These are phyloP conservation scores for Pichia sp. DNA, from an alignment of 1,139 yeast genomes.

Conservation along the genomic window DNA sequence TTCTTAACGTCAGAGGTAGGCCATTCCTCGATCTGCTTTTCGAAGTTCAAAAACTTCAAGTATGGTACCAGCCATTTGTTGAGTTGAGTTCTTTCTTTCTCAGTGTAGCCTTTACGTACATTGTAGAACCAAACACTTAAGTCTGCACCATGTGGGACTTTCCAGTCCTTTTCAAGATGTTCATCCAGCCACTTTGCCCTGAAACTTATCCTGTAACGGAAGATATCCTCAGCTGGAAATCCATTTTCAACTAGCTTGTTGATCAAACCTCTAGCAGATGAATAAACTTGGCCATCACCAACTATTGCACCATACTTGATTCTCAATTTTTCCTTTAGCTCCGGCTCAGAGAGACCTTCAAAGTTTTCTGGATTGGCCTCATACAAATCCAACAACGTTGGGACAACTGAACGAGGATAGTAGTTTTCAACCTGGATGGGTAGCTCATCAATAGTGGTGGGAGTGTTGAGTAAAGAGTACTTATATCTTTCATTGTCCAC, in stretches of 20 bases:
- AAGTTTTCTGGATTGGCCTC: slow-evolving; percentile 18
- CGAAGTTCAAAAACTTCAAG: slow-evolving; percentile 27
- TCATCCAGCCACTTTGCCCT: slow-evolving; percentile 33
- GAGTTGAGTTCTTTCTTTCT: slow-evolving; percentile 26
- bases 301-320: slow-evolving; percentile 35
- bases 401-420: slow-evolving; percentile 33
- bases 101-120: slow-evolving; percentile 28
- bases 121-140: slow-evolving; percentile 34
- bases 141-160: slow-evolving; percentile 36
- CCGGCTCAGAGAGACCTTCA: slow-evolving; percentile 14
- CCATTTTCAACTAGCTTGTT: slow-evolving; percentile 29
- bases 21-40: slow-evolving; percentile 29
- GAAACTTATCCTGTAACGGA: slow-evolving; percentile 34
- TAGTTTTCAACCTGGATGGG: slow-evolving; percentile 34
- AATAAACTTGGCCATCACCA: slow-evolving; percentile 39
- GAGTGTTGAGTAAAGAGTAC: slow-evolving; percentile 36
- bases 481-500: slow-evolving; percentile 36
- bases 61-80: slow-evolving; percentile 32
- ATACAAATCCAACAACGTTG: slow-evolving; percentile 32
- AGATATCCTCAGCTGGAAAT: slow-evolving; percentile 30
- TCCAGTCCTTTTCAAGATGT: slow-evolving; percentile 26
- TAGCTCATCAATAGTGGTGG: slow-evolving; percentile 29
- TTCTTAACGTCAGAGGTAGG: slow-evolving; percentile 25
- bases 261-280: slow-evolving; percentile 35
- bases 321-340: slow-evolving; percentile 24